Base-by-base conservation (phyloP, 805 yeast genomes). In the Wickerhamiella kurtzmanii region DNA sequence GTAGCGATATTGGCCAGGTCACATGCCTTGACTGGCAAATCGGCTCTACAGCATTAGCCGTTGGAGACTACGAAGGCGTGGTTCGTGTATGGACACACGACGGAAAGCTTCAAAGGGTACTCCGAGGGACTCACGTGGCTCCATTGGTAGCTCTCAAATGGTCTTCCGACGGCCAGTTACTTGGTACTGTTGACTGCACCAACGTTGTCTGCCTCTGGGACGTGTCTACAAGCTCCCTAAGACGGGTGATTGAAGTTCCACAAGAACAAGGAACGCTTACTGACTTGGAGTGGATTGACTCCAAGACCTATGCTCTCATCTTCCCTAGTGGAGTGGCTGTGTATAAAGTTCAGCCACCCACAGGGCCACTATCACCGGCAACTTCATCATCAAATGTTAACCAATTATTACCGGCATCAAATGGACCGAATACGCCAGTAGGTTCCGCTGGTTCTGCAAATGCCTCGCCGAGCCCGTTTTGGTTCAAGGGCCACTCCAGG, bases 281-380 rank as follows among this genome's bases (percentile, higher is more conserved):
- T 25, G 83, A 76, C 50, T 75, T 80, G 2, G 76, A 79, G 51
- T 86, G 95, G 95, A 67, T 87, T 15, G 83, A 77, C 54, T 74
- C 74, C 32, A 62, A 65, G 46, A 82, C 77, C 53, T 82, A 82
- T 61, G 83, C 84, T 2, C 63, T 81, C n/a, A 80, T 94, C 0
- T 80, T 83, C 0, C 56, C 68, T 2, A 38, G 44, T 19, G 46
- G 75, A 4, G 73, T 84, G 8, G 60, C 72, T 19, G 76, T 85
- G 1, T 77, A 74, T 62, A 71, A 76, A 43, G 56, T 75, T 3
- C 32, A 25, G 32, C 32, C 32, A 6, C 32, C 32, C 32, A 25
- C 32, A 25, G 32, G 32, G 11, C 6, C 32, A 6, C 32, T 6
- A 25, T 25, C 32, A 6, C 69, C 69, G 3, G 73, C 71, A 25